Evolutionary conservation across 164 flowering plant genomes (phyloP).

Genomic region (Dillenia suffruticosa): DNA sequence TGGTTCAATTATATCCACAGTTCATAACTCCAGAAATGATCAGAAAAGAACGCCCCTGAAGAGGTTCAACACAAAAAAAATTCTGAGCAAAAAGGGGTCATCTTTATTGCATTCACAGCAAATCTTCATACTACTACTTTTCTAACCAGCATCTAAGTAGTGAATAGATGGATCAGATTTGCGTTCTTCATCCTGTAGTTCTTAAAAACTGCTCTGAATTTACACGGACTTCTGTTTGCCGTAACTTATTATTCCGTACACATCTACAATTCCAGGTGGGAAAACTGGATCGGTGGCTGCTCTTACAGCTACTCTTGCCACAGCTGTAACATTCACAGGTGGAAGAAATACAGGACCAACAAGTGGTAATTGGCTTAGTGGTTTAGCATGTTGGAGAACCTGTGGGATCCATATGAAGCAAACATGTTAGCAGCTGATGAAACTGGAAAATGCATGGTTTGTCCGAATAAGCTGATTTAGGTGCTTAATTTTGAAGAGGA

Average conservation of each 20-base stretch:
- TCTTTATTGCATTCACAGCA: too few species aligned
- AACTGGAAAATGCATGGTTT: background rate
- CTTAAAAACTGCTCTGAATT: background rate
- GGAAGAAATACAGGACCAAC: slow-evolving; percentile 80
- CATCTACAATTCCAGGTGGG: slow-evolving; percentile 90
- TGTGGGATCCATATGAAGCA: slow-evolving; percentile 14
- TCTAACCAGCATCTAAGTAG: too few species aligned
- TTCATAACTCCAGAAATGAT: too few species aligned
- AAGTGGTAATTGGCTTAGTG: slow-evolving; percentile 70
- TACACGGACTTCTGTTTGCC: slow-evolving; percentile 48
- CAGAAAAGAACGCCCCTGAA: too few species aligned
- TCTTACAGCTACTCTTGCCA: slow-evolving; percentile 83
- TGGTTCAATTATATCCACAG: too few species aligned
- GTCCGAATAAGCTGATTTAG: background rate
- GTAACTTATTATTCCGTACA: slow-evolving; percentile 67
- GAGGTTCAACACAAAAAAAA: too few species aligned
- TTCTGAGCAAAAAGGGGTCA: too few species aligned
- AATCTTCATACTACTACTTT: too few species aligned
- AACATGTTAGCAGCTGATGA: background rate
- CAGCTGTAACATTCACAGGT: slow-evolving; percentile 75
- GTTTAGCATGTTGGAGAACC: slow-evolving; percentile 78
- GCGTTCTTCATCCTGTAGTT: too few species aligned
- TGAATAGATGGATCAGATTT: too few species aligned
- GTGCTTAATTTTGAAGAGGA: background rate
- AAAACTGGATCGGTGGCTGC: slow-evolving; percentile 93